These are phyloP conservation scores for Mortierella sp. DNA, from an alignment of 371 early-diverging fungal genomes.

Conservation along the genomic window DNA sequence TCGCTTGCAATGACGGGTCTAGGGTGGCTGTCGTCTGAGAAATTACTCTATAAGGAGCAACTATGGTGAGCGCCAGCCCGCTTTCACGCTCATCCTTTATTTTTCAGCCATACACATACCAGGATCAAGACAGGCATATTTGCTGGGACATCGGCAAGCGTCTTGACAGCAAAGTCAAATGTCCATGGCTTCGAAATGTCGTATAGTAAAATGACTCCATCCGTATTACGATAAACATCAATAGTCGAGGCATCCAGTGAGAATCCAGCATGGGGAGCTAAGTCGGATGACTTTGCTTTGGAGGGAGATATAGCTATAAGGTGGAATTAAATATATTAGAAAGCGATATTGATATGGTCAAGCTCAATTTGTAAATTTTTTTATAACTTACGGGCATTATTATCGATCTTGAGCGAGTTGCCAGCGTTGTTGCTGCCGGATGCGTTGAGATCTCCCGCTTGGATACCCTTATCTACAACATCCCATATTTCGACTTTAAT, in stretches of 20 bases:
- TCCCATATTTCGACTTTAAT: constrained; percentile 81
- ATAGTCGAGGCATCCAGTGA: constrained; percentile 75
- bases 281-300: constrained; percentile 27
- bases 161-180: constrained; percentile 68
- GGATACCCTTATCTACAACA: constrained; percentile 71
- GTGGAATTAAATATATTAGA: constrained; percentile 6
- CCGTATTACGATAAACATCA: constrained; percentile 74
- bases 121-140: constrained; percentile 68
- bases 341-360: background rate
- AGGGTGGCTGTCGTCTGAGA: constrained; percentile 29
- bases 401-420: constrained; percentile 46
- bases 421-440: background rate
- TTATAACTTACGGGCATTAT: constrained; percentile 33
- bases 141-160: constrained; percentile 67
- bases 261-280: constrained; percentile 43
- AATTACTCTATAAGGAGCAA: constrained; percentile 27
- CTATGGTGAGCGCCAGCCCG: background rate
- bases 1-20: constrained; percentile 16
- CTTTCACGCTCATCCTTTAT: background rate
- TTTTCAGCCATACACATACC: constrained; percentile 51
- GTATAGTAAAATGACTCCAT: constrained; percentile 70
- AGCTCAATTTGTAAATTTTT: background rate
- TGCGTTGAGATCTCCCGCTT: constrained; percentile 28
- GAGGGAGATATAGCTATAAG: constrained; percentile 28
- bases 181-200: constrained; percentile 77